Conservation (phyloP, 2,329 filamentous ascomycete genomes). For the Cadophora gregata region DNA sequence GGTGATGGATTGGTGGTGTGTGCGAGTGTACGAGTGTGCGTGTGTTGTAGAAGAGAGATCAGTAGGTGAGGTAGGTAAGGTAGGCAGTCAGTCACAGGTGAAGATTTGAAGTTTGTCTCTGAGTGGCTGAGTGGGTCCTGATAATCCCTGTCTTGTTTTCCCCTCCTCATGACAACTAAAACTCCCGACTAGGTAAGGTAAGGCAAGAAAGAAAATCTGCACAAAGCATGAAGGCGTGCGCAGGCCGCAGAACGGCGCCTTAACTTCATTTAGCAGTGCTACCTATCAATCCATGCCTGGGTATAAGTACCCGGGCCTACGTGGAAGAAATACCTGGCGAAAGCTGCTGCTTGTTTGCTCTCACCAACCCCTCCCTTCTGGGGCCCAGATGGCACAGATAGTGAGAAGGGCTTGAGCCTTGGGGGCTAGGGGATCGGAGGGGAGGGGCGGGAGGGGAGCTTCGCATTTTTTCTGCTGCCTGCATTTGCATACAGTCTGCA, state of each 20-base stretch:
- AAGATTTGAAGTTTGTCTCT: conserved; percentile 10
- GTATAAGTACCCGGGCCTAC: no score
- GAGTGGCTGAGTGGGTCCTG: background rate
- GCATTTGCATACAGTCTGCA: conserved; percentile 24
- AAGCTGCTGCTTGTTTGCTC: background rate
- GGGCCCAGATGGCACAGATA: no score
- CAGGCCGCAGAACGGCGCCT: conserved; percentile 20
- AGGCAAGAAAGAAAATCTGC: background rate
- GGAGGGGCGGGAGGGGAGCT: conserved; percentile 8
- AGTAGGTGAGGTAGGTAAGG: no score
- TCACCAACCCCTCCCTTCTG: background rate
- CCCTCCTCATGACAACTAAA: background rate
- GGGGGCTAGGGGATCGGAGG: no score
- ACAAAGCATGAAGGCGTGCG: background rate
- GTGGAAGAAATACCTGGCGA: no score
- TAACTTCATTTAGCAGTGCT: conserved; percentile 15
- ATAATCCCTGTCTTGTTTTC: background rate
- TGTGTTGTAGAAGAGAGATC: background rate
- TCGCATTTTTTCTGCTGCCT: conserved; percentile 27
- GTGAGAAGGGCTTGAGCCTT: no score
- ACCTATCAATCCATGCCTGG: no score
- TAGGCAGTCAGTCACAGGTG: background rate
- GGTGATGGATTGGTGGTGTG: conserved; percentile 1
- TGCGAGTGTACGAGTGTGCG: conserved; percentile 5
- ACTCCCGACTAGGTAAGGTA: no score